Evolutionary conservation across 2,329 filamentous ascomycete species (phyloP).

Genomic region (Sarocladium kiliense): DNA sequence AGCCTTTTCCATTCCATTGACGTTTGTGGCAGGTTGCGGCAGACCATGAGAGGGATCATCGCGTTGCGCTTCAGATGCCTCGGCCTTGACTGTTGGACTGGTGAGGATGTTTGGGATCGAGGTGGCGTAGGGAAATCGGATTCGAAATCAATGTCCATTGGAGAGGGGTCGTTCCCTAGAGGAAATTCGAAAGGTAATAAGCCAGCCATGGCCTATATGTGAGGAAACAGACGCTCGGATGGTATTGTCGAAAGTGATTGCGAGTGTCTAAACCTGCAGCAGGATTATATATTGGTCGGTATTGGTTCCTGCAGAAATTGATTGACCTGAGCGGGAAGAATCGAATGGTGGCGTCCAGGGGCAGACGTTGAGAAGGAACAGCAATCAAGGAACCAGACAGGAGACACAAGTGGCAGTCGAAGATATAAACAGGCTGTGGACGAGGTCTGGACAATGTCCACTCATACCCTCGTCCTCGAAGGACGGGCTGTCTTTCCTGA

Average conservation of each 20-base stretch:
- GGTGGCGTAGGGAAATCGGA: not conserved
- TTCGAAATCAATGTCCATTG: not conserved
- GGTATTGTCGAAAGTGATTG: not conserved
- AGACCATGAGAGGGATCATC: constrained; percentile 8
- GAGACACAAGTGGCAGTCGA: not conserved
- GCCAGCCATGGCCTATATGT: constrained; percentile 7
- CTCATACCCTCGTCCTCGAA: not conserved
- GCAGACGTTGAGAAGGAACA: not conserved
- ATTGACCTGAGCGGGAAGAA: not conserved
- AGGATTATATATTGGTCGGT: not conserved
- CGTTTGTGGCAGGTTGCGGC: constrained; percentile 35
- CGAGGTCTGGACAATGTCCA: not conserved
- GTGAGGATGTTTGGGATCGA: not conserved
- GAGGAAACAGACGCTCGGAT: not conserved
- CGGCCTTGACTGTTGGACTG: not conserved
- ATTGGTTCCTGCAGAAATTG: not conserved
- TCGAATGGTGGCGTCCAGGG: not conserved
- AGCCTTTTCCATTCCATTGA: constrained; percentile 45
- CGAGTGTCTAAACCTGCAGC: not conserved
- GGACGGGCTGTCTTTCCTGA: constrained; percentile 1
- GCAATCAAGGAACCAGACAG: not conserved
- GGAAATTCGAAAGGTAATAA: constrained; percentile 7
- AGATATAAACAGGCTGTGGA: not conserved
- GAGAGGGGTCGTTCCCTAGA: not conserved
- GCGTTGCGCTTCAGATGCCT: constrained; percentile 9